Evolutionary conservation across 2,329 filamentous ascomycete genomes (phyloP).

Genomic region (Fusarium redolens): DNA sequence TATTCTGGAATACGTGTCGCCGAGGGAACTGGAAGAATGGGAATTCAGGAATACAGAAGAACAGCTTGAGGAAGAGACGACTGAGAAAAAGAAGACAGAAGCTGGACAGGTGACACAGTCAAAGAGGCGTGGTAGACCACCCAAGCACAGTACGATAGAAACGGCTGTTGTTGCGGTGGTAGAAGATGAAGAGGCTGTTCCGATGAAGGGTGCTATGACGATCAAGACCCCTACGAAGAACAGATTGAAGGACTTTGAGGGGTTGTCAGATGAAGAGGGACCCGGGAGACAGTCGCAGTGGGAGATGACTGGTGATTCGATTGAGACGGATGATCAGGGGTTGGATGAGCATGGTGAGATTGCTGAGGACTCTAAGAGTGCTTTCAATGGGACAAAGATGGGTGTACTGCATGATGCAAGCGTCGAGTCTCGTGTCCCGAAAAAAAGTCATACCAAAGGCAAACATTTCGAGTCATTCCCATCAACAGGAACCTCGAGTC

Average conservation of each 20-base stretch:
- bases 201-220: slow-evolving; percentile 49
- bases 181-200: slow-evolving; percentile 38
- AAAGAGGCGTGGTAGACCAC: slow-evolving; percentile 46
- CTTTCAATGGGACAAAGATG: background rate
- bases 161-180: slow-evolving; percentile 46
- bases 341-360: background rate
- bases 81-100: slow-evolving; percentile 43
- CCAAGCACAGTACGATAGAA: slow-evolving; percentile 49
- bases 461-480: slow-evolving; percentile 7
- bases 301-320: slow-evolving; percentile 30
- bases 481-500: slow-evolving; percentile 10
- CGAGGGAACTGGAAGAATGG: slow-evolving; percentile 66
- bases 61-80: slow-evolving; percentile 55
- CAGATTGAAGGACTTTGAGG: slow-evolving; percentile 47
- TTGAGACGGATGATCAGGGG: slow-evolving; percentile 1
- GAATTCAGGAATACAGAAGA: slow-evolving; percentile 59
- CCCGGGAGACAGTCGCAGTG: slow-evolving; percentile 45
- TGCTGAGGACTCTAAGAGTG: background rate
- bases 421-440: background rate
- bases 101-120: slow-evolving; percentile 20
- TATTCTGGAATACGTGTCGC: slow-evolving; percentile 69
- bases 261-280: slow-evolving; percentile 46
- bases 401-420: background rate
- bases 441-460: background rate
- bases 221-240: slow-evolving; percentile 52